Percentiles rank a stretch among this genome's conserved stretches.
Evolutionary conservation across 371 early-diverging fungal genomes (phyloP).

Genomic region (Mortierella sp.): DNA sequence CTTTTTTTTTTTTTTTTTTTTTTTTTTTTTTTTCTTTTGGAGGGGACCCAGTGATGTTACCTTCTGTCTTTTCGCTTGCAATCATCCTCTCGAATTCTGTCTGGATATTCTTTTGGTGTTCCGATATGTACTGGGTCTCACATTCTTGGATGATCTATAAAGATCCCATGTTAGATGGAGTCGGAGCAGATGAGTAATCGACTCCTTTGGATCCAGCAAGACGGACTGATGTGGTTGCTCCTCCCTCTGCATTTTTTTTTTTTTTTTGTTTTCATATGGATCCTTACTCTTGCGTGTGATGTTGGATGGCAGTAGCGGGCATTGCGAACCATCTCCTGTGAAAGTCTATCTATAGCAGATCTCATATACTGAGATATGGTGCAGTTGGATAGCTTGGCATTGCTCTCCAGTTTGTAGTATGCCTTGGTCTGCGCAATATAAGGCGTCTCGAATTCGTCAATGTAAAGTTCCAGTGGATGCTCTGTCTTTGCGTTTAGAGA

Average conservation of each 20-base stretch:
- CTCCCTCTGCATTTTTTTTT: background rate
- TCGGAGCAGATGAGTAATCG: background rate
- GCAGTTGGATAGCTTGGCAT: constrained; percentile 62
- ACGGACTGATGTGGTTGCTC: background rate
- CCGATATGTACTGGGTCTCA: constrained; percentile 78
- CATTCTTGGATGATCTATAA: constrained; percentile 73
- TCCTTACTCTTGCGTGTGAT: constrained; percentile 66
- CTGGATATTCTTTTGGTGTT: constrained; percentile 73
- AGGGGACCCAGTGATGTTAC: constrained; percentile 55
- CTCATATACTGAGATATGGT: constrained; percentile 79
- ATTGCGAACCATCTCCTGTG: constrained; percentile 44
- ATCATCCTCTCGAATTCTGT: constrained; percentile 80
- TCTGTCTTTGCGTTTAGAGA: constrained; percentile 76
- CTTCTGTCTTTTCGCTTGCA: constrained; percentile 68
- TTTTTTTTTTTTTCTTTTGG: too few relatives aligned
- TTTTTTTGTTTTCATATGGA: too few relatives aligned
- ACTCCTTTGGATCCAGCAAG: background rate
- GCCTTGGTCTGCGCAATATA: constrained; percentile 73
- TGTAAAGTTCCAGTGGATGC: constrained; percentile 76
- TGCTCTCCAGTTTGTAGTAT: constrained; percentile 83
- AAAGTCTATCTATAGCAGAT: constrained; percentile 57
- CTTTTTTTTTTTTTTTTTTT: too few relatives aligned
- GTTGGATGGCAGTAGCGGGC: constrained; percentile 71
- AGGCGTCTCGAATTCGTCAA: constrained; percentile 83
- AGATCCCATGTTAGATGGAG: background rate